phyloP scores from a whole-genome alignment of 1,284 basidiomycete species.

The Mycena citricolor region DNA sequence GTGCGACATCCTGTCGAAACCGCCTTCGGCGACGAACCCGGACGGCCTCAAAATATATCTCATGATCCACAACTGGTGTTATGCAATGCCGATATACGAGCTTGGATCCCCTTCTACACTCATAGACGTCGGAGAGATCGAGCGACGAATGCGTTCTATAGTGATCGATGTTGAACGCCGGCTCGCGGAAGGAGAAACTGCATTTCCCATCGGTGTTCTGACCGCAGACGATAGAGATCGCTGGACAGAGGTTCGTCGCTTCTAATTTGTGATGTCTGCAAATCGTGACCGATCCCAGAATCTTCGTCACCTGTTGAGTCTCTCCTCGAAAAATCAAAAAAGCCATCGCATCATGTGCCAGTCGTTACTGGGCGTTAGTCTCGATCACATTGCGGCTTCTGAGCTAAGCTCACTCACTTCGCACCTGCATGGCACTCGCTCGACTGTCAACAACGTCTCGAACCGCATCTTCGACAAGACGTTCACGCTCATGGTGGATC shows the following conservation, averaged over 20 bases:
- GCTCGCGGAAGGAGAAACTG: constrained; percentile 51
- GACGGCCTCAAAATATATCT: constrained; percentile 67
- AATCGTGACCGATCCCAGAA: constrained; percentile 47
- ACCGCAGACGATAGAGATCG: constrained; percentile 80
- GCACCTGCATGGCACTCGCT: constrained; percentile 78
- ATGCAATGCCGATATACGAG: constrained; percentile 72
- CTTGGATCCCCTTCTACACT: constrained; percentile 30
- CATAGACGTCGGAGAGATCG: constrained; percentile 56
- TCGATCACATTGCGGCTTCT: constrained; percentile 58
- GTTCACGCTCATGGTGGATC: constrained; percentile 81
- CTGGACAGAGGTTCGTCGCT: constrained; percentile 72
- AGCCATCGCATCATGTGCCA: constrained; percentile 66
- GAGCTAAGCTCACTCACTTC: constrained; percentile 57
- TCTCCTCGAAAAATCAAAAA: constrained; percentile 65
- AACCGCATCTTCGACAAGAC: constrained; percentile 97
- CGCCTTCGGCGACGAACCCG: constrained; percentile 44
- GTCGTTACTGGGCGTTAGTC: constrained; percentile 75
- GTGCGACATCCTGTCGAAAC: constrained; percentile 64
- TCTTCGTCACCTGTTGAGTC: constrained; percentile 65
- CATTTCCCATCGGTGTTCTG: constrained; percentile 69
- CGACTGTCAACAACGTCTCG: constrained; percentile 59
- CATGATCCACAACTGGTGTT: constrained; percentile 80
- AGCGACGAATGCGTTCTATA: constrained; percentile 62
- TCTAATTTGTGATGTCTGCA: neutral
- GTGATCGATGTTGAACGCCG: constrained; percentile 68